A percentile compares a stretch with the other conserved stretches of the same genome.
phyloP scores from a whole-genome alignment of 345 rosid species.

The Barbarea vulgaris region DNA sequence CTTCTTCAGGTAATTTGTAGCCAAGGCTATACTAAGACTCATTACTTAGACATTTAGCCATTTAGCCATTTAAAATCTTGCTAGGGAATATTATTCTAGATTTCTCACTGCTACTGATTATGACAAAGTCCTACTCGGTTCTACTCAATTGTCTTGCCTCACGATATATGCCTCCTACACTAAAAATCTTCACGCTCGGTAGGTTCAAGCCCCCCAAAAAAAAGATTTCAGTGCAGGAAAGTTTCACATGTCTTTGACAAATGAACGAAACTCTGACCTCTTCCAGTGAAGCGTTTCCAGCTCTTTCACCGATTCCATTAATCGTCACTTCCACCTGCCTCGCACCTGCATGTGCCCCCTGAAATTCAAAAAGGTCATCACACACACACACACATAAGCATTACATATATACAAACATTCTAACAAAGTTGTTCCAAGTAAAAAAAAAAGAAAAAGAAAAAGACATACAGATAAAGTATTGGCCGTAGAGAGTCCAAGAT shows the following conservation, averaged over 20 bases:
- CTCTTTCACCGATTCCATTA: slow-evolving; percentile 98
- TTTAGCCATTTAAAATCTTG: background rate
- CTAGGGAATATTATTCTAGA: background rate
- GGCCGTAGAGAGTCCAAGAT: slow-evolving; percentile 99
- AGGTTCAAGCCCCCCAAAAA: background rate
- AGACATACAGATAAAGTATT: slow-evolving; percentile 77
- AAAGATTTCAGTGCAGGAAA: background rate
- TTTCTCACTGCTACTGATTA: background rate
- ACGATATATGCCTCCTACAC: background rate
- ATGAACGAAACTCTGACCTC: slow-evolving; percentile 56
- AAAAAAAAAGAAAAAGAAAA: background rate
- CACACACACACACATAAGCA: slow-evolving; percentile 35
- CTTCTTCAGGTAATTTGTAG: background rate
- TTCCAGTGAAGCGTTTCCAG: slow-evolving; percentile 97
- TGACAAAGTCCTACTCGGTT: background rate
- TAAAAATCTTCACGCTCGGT: background rate
- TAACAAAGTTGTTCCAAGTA: background rate
- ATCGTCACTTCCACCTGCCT: slow-evolving; percentile 95
- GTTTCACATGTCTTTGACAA: background rate
- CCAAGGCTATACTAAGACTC: slow-evolving; percentile 23
- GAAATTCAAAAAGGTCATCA: slow-evolving; percentile 35
- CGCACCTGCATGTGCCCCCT: slow-evolving; percentile 93
- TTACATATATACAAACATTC: background rate
- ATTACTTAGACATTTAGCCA: background rate
- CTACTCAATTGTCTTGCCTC: slow-evolving; percentile 11